Conservation (phyloP, 1,139 yeast genomes). For the Magnusiomyces sp. region DNA sequence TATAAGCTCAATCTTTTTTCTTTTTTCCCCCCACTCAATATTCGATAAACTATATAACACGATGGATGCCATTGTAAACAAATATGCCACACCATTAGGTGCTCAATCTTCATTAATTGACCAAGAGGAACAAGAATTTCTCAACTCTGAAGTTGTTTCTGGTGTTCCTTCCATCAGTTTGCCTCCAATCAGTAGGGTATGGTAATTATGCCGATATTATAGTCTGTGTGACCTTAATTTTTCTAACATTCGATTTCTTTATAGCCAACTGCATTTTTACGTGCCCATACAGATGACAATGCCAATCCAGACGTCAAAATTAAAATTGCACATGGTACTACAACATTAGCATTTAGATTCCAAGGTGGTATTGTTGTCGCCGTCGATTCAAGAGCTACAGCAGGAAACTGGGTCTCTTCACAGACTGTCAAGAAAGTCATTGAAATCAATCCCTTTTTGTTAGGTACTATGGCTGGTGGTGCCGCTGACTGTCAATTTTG, state of each 20-base stretch:
- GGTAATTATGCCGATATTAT: constrained; percentile 2
- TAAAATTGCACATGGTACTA: constrained; percentile 97
- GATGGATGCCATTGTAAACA: constrained; percentile 22
- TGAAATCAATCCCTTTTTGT: constrained; percentile 86
- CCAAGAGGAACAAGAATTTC: constrained; percentile 10
- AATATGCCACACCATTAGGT: constrained; percentile 14
- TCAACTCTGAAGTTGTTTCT: constrained; percentile 10
- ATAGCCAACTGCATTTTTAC: constrained; percentile 81
- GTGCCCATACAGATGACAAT: constrained; percentile 97
- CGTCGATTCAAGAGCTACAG: constrained; percentile 97
- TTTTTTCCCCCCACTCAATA: background rate
- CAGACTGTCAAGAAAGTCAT: constrained; percentile 97
- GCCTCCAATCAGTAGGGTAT: constrained; percentile 68
- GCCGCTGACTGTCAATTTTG: constrained; percentile 99
- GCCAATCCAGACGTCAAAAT: constrained; percentile 88
- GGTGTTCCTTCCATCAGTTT: constrained; percentile 55
- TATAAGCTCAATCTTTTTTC: background rate
- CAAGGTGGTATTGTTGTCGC: constrained; percentile 95
- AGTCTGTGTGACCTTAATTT: background rate
- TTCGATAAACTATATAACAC: constrained; percentile 1
- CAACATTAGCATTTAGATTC: constrained; percentile 92
- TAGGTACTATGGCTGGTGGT: constrained; percentile 99
- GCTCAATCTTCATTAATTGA: constrained; percentile 9
- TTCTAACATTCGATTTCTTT: background rate
- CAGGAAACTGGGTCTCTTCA: constrained; percentile 97